These are phyloP conservation scores for Smittium culicis DNA, from an alignment of 371 early-diverging fungal species.

Conservation along the genomic window DNA sequence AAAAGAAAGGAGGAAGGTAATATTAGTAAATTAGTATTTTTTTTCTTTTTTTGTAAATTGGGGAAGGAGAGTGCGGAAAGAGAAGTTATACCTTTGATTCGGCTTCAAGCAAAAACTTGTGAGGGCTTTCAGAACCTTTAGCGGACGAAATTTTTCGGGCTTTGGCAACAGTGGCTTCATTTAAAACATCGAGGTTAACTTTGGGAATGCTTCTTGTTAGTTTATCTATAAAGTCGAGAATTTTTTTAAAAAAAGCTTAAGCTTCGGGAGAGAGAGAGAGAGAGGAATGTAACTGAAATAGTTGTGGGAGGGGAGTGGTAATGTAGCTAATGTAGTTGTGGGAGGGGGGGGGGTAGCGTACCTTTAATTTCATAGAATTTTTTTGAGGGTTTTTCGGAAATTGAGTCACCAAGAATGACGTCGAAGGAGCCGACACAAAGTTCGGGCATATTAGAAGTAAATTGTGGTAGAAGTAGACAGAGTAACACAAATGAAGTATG, in stretches of 20 bases:
- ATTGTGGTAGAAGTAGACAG: no score
- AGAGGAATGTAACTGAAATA: no score
- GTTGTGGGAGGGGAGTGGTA: no score
- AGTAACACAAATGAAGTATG: not conserved
- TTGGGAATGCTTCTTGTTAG: not conserved
- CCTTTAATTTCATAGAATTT: not conserved
- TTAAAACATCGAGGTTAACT: slow-evolving; percentile 8
- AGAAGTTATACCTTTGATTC: slow-evolving; percentile 3
- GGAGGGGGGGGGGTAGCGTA: not conserved
- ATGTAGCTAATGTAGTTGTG: no score
- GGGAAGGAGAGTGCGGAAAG: not conserved
- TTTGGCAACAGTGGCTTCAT: not conserved
- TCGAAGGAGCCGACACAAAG: not conserved
- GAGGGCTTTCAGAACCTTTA: not conserved
- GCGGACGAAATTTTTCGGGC: not conserved
- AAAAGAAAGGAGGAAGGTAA: not conserved
- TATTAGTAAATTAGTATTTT: not conserved
- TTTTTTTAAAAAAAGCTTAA: no score
- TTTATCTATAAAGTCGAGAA: no score
- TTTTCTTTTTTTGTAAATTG: no score
- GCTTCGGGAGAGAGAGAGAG: no score
- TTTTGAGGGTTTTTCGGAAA: not conserved
- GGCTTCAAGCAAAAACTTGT: not conserved
- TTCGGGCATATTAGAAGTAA: not conserved
- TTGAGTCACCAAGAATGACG: not conserved